phyloP scores from a whole-genome alignment of 345 rosid genomes.

The Citrus australasica region DNA sequence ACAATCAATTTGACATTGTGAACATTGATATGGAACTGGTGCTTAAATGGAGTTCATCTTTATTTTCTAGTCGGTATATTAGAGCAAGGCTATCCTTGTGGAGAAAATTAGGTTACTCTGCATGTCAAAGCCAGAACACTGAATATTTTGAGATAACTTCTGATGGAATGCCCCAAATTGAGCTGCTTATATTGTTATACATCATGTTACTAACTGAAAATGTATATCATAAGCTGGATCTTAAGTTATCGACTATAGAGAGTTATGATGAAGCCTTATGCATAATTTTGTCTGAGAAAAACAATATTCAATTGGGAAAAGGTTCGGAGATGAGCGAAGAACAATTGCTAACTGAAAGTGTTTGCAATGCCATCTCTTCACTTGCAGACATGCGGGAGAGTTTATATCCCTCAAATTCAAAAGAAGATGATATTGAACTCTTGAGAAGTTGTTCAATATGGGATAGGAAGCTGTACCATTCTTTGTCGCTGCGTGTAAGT shows the following conservation, averaged over 20 bases:
- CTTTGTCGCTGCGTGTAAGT: constrained; percentile 52
- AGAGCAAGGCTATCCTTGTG: constrained; percentile 69
- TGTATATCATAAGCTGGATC: constrained; percentile 42
- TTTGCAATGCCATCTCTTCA: constrained; percentile 53
- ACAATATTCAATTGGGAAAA: constrained; percentile 21
- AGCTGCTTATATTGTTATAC: constrained; percentile 56
- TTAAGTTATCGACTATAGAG: constrained; percentile 33
- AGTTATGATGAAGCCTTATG: constrained; percentile 22
- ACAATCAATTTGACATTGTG: constrained; percentile 69
- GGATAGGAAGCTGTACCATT: constrained; percentile 64
- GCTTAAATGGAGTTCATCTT: constrained; percentile 55
- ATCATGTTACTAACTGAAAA: constrained; percentile 58
- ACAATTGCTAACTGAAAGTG: constrained; percentile 54
- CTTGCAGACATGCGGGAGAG: constrained; percentile 68
- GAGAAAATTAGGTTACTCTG: constrained; percentile 60
- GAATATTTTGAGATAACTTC: constrained; percentile 81
- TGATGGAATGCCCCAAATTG: constrained; percentile 73
- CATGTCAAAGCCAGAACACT: constrained; percentile 55
- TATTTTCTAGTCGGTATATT: constrained; percentile 54
- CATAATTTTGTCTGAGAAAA: constrained; percentile 34
- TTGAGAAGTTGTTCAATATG: constrained; percentile 28
- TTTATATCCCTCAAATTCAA: constrained; percentile 40
- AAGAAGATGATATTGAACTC: constrained; percentile 35
- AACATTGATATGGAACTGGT: constrained; percentile 85
- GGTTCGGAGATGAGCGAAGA: constrained; percentile 34